These are phyloP conservation scores for Oryza rufipogon DNA, from an alignment of 176 grass and related monocot species.

Conservation along the genomic window DNA sequence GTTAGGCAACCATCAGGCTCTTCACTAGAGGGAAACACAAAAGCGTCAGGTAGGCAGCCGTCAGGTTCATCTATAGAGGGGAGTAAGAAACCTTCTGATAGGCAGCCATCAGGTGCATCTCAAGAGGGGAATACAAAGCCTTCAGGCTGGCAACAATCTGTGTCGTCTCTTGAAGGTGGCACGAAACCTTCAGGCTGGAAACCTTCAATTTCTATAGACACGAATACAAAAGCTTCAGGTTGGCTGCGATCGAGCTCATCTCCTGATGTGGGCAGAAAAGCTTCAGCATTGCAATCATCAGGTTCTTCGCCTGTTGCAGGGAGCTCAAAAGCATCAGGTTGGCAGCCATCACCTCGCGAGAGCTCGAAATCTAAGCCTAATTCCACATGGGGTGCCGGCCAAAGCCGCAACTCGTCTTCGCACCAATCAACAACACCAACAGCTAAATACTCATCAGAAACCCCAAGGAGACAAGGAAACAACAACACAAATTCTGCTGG, in stretches of 20 bases:
- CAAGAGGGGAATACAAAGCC: neutral
- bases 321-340: slow-evolving; percentile 19
- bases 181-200: slow-evolving; percentile 9
- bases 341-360: slow-evolving; percentile 42
- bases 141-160: slow-evolving; percentile 7
- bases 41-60: slow-evolving; percentile 28
- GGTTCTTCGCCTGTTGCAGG: neutral
- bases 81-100: slow-evolving; percentile 24
- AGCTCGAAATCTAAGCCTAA: slow-evolving; percentile 40
- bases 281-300: slow-evolving; percentile 1
- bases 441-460: slow-evolving; percentile 35
- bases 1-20: slow-evolving; percentile 7
- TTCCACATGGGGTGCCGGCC: slow-evolving; percentile 25
- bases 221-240: neutral
- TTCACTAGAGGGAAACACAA: slow-evolving; percentile 2
- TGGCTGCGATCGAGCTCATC: slow-evolving; percentile 29
- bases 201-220: slow-evolving; percentile 11
- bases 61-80: slow-evolving; percentile 8
- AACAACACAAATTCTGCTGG: slow-evolving; percentile 40
- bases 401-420: slow-evolving; percentile 45
- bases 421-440: slow-evolving; percentile 32
- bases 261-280: neutral
- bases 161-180: neutral
- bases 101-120: slow-evolving; percentile 4
- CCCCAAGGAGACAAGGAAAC: slow-evolving; percentile 49